Conservation (phyloP, 768 basidiomycete species). For the Hysterangium stoloniferum region DNA sequence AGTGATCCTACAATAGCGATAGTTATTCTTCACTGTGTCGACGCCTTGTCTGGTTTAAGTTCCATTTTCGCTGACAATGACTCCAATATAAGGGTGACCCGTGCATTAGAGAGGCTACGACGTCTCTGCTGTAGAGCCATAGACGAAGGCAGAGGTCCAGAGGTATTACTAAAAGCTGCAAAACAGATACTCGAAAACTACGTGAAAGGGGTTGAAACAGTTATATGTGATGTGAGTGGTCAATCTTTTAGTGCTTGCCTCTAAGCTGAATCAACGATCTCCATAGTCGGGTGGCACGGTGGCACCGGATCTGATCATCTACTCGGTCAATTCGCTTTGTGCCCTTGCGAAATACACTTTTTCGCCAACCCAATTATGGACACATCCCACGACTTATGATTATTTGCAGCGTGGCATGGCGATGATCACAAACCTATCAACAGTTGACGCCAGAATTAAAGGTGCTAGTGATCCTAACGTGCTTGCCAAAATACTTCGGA, state of each 20-base stretch:
- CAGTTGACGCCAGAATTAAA: conserved; percentile 13
- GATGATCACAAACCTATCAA: neutral
- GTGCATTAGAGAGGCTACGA: conserved; percentile 3
- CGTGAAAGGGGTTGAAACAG: conserved; percentile 1
- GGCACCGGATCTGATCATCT: neutral
- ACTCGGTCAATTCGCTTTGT: conserved; percentile 7
- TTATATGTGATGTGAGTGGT: neutral
- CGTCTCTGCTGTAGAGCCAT: neutral
- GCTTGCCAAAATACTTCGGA: conserved; percentile 54
- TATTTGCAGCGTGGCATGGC: conserved; percentile 6
- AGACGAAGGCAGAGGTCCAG: neutral
- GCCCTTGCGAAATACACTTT: neutral
- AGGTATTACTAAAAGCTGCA: neutral
- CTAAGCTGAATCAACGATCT: neutral
- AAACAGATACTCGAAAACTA: neutral
- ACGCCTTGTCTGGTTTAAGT: neutral
- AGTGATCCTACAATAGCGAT: no score
- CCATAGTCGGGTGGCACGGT: neutral
- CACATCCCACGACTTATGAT: conserved; percentile 4
- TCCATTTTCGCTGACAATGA: conserved; percentile 1
- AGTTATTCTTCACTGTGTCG: neutral
- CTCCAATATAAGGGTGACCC: neutral
- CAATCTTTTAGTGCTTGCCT: neutral
- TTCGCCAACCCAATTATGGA: neutral
- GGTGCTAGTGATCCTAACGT: conserved; percentile 40